Percentiles rank a stretch among this genome's conserved stretches.
Conservation (phyloP, 192 early-diverging fungal genomes). For the Coemansia sp. region DNA sequence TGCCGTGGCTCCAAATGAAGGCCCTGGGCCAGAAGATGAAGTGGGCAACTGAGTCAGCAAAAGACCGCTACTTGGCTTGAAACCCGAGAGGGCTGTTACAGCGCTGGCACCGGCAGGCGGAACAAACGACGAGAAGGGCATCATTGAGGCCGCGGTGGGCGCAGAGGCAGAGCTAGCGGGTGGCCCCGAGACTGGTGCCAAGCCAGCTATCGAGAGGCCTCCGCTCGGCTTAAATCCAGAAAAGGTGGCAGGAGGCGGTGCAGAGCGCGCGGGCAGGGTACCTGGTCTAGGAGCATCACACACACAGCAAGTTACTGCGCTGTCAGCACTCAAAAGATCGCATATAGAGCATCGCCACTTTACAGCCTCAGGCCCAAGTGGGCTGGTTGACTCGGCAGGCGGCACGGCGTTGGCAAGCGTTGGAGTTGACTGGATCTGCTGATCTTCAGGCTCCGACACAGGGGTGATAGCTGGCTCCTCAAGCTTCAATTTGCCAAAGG, state of each 20-base stretch:
- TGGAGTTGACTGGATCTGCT: background rate
- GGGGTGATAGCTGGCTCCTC: conserved; percentile 6
- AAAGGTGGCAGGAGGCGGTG: background rate
- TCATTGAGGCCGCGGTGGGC: background rate
- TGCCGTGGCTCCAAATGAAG: background rate
- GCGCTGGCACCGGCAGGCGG: conserved; percentile 17
- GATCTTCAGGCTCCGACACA: conserved; percentile 2
- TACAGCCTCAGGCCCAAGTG: background rate
- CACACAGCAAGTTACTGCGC: background rate
- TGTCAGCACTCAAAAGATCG: background rate
- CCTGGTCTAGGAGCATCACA: background rate
- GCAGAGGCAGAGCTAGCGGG: background rate
- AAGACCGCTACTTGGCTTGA: background rate
- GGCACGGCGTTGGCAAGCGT: background rate
- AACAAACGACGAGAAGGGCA: conserved; percentile 17
- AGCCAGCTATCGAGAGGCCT: conserved; percentile 10
- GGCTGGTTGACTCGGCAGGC: background rate
- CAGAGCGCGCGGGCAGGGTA: background rate
- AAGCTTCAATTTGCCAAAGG: conserved; percentile 46
- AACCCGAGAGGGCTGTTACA: background rate
- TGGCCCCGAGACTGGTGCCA: background rate
- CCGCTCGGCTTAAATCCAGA: conserved; percentile 22
- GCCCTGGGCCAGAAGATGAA: background rate
- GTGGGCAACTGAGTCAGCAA: background rate
- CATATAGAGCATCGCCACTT: background rate